These are phyloP conservation scores for Uncinocarpus reesii DNA, from an alignment of 2,329 filamentous ascomycete genomes.

Conservation along the genomic window DNA sequence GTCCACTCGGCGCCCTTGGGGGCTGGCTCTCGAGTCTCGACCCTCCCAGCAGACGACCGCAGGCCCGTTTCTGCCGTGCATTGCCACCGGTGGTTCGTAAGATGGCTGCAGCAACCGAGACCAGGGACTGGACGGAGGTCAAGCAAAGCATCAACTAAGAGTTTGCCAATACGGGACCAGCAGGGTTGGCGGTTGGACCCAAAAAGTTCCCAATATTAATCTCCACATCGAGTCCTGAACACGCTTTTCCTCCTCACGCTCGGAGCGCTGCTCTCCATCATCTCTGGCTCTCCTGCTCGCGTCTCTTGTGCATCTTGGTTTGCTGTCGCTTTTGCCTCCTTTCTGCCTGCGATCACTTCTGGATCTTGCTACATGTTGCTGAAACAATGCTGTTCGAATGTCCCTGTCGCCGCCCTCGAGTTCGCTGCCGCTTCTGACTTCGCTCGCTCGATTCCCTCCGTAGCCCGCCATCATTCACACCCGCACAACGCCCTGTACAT, in stretches of 20 bases:
- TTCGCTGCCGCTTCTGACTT: constrained; percentile 6
- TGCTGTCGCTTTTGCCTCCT: not conserved
- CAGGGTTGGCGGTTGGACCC: no score
- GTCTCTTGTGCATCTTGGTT: not conserved
- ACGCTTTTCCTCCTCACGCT: no score
- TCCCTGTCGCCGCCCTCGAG: constrained; percentile 1
- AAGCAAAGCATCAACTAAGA: no score
- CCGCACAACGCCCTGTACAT: not conserved
- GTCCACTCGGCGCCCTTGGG: not conserved
- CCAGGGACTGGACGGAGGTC: no score
- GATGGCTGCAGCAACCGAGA: no score
- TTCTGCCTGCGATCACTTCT: not conserved
- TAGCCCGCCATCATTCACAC: not conserved
- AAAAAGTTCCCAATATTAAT: not conserved
- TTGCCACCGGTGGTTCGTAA: no score
- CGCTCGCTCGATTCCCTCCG: not conserved
- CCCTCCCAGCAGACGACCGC: not conserved
- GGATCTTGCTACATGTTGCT: not conserved
- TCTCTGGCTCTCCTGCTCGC: not conserved
- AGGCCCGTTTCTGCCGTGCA: no score
- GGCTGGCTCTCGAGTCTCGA: not conserved
- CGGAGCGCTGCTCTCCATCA: no score
- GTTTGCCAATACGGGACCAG: no score
- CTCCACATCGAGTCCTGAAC: not conserved
- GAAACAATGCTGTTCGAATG: constrained; percentile 5